Conservation (phyloP, 331 rosid genomes). For the Prunus yedoensis region DNA sequence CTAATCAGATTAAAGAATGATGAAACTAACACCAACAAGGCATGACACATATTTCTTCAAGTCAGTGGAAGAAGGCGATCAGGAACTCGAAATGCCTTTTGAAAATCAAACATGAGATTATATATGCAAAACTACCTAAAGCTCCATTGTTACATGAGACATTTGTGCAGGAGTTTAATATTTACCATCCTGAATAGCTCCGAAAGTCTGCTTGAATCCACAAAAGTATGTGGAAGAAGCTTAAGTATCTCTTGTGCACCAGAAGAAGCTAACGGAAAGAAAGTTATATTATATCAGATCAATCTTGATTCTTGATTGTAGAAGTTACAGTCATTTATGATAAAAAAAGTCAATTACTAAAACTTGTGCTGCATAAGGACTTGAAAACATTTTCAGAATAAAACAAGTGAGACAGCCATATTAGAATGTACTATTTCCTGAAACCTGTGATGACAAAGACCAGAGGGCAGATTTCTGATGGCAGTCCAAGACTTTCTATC, state of each 20-base stretch:
- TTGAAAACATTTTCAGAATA: too few relatives aligned
- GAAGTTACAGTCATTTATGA: background rate
- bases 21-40: background rate
- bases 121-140: too few relatives aligned
- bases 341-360: too few relatives aligned
- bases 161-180: too few relatives aligned
- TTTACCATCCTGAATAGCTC: too few relatives aligned
- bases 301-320: background rate
- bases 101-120: too few relatives aligned
- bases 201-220: too few relatives aligned
- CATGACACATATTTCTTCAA: background rate
- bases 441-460: slow-evolving; percentile 82
- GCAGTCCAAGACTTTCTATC: slow-evolving; percentile 51
- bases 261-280: slow-evolving; percentile 57
- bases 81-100: too few relatives aligned
- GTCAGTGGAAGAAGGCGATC: too few relatives aligned
- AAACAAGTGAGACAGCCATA: too few relatives aligned
- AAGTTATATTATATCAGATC: background rate
- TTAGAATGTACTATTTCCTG: slow-evolving; percentile 48
- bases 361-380: too few relatives aligned
- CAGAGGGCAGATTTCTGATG: slow-evolving; percentile 80
- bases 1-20: slow-evolving; percentile 36
- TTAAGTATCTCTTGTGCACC: slow-evolving; percentile 91
- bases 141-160: too few relatives aligned
- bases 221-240: slow-evolving; percentile 48